Conservation (phyloP, 306 rosid species). For the Citrullus colocynthis region DNA sequence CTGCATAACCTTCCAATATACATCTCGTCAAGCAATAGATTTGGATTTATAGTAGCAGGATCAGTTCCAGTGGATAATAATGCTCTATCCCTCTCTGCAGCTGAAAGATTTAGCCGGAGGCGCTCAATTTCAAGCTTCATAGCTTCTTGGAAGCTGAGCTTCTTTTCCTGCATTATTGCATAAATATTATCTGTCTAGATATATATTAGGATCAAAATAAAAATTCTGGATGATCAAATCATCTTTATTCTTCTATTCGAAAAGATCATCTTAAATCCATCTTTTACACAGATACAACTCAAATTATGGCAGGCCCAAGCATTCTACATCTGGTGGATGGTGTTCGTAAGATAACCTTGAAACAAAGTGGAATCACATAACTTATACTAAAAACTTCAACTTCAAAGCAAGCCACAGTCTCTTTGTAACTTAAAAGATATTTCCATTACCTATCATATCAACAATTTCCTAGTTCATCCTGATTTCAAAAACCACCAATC, state of each 20-base stretch:
- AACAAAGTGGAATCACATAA: background rate
- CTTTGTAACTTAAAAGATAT: background rate
- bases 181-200: constrained; percentile 2
- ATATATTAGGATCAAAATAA: background rate
- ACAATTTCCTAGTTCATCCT: background rate
- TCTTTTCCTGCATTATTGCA: constrained; percentile 40
- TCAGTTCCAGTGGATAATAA: constrained; percentile 70
- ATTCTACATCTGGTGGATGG: background rate
- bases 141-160: constrained; percentile 58
- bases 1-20: constrained; percentile 59
- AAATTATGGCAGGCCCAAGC: background rate
- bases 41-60: constrained; percentile 84
- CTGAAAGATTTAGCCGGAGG: constrained; percentile 72
- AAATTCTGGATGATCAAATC: background rate
- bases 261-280: background rate
- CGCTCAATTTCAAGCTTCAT: constrained; percentile 98
- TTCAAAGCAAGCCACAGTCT: background rate
- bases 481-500: background rate
- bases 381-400: background rate
- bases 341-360: background rate
- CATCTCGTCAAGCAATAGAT: constrained; percentile 56
- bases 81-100: constrained; percentile 94
- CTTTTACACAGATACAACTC: background rate
- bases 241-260: background rate
- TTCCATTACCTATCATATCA: background rate